These are phyloP conservation scores for Venturia aucupariae DNA, from an alignment of 2,329 filamentous ascomycete genomes.

Conservation along the genomic window DNA sequence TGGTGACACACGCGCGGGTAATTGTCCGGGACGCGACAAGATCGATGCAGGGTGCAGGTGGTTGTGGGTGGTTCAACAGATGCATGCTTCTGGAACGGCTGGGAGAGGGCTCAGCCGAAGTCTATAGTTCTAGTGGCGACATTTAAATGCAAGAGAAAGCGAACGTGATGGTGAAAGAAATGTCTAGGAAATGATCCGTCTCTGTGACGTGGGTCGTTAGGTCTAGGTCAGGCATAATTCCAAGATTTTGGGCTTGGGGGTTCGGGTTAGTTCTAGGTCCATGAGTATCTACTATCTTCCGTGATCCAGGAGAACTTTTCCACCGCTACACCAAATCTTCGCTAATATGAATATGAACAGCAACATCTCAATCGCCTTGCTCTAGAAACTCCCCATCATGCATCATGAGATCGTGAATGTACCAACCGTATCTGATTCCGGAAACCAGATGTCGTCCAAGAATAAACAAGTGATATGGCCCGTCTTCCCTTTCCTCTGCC, in stretches of 20 bases:
- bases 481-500: not conserved
- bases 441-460: not conserved
- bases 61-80: not conserved
- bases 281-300: not conserved
- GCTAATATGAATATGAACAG: not conserved
- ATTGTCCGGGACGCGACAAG: not conserved
- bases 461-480: not conserved
- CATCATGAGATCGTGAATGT: not conserved
- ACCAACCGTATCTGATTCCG: not conserved
- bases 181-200: not conserved
- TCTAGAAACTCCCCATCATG: slow-evolving; percentile 1
- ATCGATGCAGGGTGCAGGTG: not conserved
- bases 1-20: not conserved
- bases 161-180: not conserved
- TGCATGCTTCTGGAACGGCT: not conserved
- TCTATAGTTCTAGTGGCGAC: not conserved
- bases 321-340: not conserved
- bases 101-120: too few species aligned
- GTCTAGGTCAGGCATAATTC: not conserved
- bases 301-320: not conserved
- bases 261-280: too few species aligned
- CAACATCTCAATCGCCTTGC: not conserved
- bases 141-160: not conserved
- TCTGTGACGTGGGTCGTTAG: not conserved
- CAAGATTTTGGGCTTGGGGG: not conserved